Base-by-base conservation (phyloP, 352 stramenopile genomes). In the Globisporangium acanthophoron region DNA sequence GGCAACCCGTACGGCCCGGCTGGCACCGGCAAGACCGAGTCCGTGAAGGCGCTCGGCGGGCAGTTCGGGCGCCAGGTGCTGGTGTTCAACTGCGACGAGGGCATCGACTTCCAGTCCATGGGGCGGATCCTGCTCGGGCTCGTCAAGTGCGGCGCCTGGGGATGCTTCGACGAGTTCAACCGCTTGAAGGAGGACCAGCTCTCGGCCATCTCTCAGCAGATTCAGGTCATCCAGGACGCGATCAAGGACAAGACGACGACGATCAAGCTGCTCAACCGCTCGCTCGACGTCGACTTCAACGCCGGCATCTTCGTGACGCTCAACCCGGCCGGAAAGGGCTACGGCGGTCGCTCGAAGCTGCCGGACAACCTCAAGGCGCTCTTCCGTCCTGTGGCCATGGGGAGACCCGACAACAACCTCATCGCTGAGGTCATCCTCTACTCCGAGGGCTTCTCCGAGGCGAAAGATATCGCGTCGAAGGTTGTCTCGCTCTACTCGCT, bases 131-230 rank as follows among this genome's bases (percentile, higher is more conserved):
- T 98, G 54, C 94, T 96, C n/a, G 94, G 94, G 0, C 66, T 98
- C 1, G 88, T 98, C 16, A 96, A 98, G 59, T 97, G 83, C 53
- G 94, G 94, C 15, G 94, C 92, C 27, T 98, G 94, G 94, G 94
- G 94, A n/a, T 98, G 94, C 60, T 98, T 98, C 46, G 94, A 98
- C 45, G 94, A 98, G 61, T 98, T 98, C 58, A 98, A 98, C 68
- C 88, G 94, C 1, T 71, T 98, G 2, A 97, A 98, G 56, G 88
- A 96, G 43, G 92, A 98, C 41, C 86, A 98, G 65, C 76, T 98
- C 18, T 97, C 87, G 1, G 94, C 90, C 7, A 94, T 98, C 60
- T 96, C 86, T 0, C 90, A 97, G 71, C 94, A 98, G 70, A 97
- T 98, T 58, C 90, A 98, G 58, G 69, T 97, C 18, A 98, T 98